Conservation (phyloP, 2,329 filamentous ascomycete species). For the Corynespora cassiicola region DNA sequence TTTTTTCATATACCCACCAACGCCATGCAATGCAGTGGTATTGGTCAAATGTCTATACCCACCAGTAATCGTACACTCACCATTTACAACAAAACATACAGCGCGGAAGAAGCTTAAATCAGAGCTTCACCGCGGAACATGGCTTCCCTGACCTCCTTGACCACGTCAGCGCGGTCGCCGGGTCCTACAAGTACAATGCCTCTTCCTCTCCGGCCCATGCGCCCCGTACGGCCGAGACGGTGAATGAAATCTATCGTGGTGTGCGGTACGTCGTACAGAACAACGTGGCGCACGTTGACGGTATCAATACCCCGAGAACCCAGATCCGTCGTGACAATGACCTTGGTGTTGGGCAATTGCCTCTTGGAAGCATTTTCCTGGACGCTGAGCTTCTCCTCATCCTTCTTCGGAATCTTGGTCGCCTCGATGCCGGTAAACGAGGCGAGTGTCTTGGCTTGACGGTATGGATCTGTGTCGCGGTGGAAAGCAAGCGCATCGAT, state of each 20-base stretch:
- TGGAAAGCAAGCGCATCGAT: conserved; percentile 87
- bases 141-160: conserved; percentile 86
- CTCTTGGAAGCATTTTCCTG: conserved; percentile 30
- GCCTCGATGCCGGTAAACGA: conserved; percentile 62
- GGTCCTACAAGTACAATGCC: conserved; percentile 91
- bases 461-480: conserved; percentile 79
- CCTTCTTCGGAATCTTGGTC: conserved; percentile 14
- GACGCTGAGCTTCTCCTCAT: conserved; percentile 4
- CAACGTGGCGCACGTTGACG: conserved; percentile 85
- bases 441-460: conserved; percentile 77
- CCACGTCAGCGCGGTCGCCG: conserved; percentile 86
- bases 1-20: conserved; percentile 1
- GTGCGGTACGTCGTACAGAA: conserved; percentile 97
- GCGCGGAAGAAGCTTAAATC: conserved; percentile 43
- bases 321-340: conserved; percentile 92
- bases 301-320: conserved; percentile 95
- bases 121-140: conserved; percentile 60
- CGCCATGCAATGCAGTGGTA: conserved; percentile 8
- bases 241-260: conserved; percentile 99
- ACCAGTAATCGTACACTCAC: conserved; percentile 12
- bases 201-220: conserved; percentile 89
- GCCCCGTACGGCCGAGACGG: conserved; percentile 85
- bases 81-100: conserved; percentile 6
- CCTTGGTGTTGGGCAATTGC: conserved; percentile 77
- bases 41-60: background rate